Evolutionary conservation across 1,284 basidiomycete species (phyloP).

Genomic region (Apiotrichum siamense): DNA sequence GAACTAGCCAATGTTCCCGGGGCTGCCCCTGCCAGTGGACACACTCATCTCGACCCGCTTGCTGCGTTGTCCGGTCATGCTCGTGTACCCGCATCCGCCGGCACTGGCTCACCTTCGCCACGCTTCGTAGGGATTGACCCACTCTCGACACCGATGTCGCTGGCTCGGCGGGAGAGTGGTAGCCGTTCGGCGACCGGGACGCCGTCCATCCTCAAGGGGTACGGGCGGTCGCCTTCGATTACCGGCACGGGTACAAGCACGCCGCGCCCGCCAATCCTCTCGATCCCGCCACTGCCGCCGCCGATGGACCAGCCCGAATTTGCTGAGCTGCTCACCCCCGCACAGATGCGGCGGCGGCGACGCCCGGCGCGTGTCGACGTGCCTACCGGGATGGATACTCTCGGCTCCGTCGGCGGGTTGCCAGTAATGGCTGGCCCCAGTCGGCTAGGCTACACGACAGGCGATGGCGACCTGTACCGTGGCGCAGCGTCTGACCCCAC

Average conservation of each 20-base stretch:
- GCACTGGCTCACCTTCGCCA: no score
- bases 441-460: conserved; percentile 33
- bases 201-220: no score
- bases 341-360: conserved; percentile 24
- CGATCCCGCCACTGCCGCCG: conserved; percentile 3
- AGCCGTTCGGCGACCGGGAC: no score
- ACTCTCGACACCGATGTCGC: no score
- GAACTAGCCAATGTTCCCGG: no score
- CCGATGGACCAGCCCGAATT: conserved; percentile 29
- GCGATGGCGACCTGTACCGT: conserved; percentile 41
- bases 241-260: neutral
- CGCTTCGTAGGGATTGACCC: no score
- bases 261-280: conserved; percentile 5
- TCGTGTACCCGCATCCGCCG: no score
- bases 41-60: no score
- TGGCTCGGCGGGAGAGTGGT: no score
- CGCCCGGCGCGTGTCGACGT: conserved; percentile 7
- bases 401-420: conserved; percentile 4
- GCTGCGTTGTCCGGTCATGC: no score
- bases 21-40: no score
- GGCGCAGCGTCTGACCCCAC: conserved; percentile 37
- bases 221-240: neutral
- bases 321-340: conserved; percentile 38
- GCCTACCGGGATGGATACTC: no score
- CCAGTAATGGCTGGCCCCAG: conserved; percentile 27